Percentiles rank a stretch among this genome's conserved stretches.
Evolutionary conservation across 768 basidiomycete genomes (phyloP).

Genomic region (Botryobasidium botryosum): DNA sequence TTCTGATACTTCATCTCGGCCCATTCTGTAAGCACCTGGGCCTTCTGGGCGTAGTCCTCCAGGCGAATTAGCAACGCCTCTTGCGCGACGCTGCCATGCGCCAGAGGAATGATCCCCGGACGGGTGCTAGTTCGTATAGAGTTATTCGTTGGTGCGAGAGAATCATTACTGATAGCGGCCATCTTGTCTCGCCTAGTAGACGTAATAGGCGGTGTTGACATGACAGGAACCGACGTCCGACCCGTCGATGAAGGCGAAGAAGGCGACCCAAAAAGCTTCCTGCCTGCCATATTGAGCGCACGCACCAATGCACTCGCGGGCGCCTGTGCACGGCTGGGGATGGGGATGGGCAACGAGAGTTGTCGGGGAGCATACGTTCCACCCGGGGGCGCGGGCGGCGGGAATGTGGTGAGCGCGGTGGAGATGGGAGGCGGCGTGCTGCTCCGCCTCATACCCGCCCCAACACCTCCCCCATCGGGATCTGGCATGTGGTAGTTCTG

Average conservation of each 20-base stretch:
- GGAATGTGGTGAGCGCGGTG: not conserved
- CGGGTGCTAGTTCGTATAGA: constrained; percentile 12
- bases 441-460: no score
- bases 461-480: no score
- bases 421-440: no score
- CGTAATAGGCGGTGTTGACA: no score
- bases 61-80: constrained; percentile 63
- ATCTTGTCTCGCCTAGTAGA: no score
- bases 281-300: constrained; percentile 63
- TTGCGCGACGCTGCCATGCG: constrained; percentile 30
- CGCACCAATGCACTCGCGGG: constrained; percentile 40
- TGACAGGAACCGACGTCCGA: no score
- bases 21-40: constrained; percentile 81
- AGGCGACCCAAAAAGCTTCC: constrained; percentile 56
- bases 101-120: constrained; percentile 2
- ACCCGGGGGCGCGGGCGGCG: no score
- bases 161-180: no score
- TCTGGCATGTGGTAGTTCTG: no score
- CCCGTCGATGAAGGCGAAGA: constrained; percentile 29
- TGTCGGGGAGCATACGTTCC: no score
- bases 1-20: constrained; percentile 89
- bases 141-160: constrained; percentile 6
- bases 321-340: constrained; percentile 32
- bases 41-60: constrained; percentile 92
- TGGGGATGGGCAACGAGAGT: constrained; percentile 40